Conservation (phyloP, 352 stramenopile species). For the Phytophthora litchii region DNA sequence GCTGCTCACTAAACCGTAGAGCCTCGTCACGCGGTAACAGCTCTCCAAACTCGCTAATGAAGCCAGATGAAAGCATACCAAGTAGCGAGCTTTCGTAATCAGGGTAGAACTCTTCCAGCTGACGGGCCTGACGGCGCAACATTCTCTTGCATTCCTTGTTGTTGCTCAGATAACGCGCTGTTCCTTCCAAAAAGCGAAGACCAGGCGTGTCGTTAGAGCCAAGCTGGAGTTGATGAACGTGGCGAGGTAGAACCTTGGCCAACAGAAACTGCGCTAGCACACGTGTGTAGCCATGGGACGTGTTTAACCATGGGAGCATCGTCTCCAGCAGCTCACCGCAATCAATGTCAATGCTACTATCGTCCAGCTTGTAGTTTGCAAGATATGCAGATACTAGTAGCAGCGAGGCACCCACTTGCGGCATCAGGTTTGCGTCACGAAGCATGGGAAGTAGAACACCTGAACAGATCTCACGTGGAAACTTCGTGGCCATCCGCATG, state of each 20-base stretch:
- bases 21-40: slow-evolving; percentile 66
- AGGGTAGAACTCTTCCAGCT: slow-evolving; percentile 65
- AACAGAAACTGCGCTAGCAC: slow-evolving; percentile 81
- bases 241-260: slow-evolving; percentile 64
- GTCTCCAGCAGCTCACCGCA: slow-evolving; percentile 46
- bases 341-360: slow-evolving; percentile 24
- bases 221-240: slow-evolving; percentile 45
- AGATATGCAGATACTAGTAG: slow-evolving; percentile 62
- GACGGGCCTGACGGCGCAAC: slow-evolving; percentile 70
- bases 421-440: slow-evolving; percentile 69
- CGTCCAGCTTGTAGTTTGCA: slow-evolving; percentile 40
- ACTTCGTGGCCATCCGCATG: slow-evolving; percentile 69
- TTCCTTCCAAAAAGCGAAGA: slow-evolving; percentile 56
- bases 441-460: slow-evolving; percentile 65
- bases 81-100: slow-evolving; percentile 79
- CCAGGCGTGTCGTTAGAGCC: slow-evolving; percentile 25
- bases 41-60: slow-evolving; percentile 80
- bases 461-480: slow-evolving; percentile 48
- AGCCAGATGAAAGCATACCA: slow-evolving; percentile 61
- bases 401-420: slow-evolving; percentile 69
- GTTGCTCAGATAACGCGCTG: slow-evolving; percentile 67
- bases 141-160: slow-evolving; percentile 89
- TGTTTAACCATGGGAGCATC: slow-evolving; percentile 80
- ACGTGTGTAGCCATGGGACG: slow-evolving; percentile 81
- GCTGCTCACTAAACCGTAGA: slow-evolving; percentile 57